A percentile compares a stretch with the other conserved stretches of the same genome.
Conservation (phyloP, 1,284 basidiomycete species). For the Pseudozyma sp. region DNA sequence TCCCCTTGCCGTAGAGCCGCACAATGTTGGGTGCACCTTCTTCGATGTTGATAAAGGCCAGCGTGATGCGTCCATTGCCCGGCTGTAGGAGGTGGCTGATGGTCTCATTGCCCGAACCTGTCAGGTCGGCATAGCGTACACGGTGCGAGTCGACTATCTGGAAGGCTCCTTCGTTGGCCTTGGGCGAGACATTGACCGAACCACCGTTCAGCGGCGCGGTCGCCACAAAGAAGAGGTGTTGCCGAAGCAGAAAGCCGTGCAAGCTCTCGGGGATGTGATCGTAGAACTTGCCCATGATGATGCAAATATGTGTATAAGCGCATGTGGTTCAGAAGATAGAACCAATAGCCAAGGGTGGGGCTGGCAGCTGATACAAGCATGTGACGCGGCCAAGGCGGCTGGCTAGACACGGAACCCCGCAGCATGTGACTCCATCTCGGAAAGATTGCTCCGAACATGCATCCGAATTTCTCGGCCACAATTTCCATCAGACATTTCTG, state of each 20-base stretch:
- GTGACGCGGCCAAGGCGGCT: too few species aligned
- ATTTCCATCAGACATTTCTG: too few species aligned
- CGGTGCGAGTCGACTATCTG: background rate
- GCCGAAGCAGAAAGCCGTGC: conserved; percentile 7
- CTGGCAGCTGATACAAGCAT: too few species aligned
- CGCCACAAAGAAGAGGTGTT: conserved; percentile 21
- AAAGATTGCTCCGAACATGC: too few species aligned
- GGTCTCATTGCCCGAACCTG: conserved; percentile 22
- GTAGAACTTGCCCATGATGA: conserved; percentile 9
- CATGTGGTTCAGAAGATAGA: too few species aligned
- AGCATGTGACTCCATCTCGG: too few species aligned
- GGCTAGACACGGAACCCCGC: too few species aligned
- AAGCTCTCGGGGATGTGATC: conserved; percentile 11
- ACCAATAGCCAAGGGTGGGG: too few species aligned
- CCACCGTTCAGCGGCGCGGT: conserved; percentile 12
- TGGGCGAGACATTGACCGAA: conserved; percentile 14
- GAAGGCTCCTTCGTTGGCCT: conserved; percentile 9
- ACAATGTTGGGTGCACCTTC: conserved; percentile 23
- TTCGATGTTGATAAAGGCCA: conserved; percentile 16
- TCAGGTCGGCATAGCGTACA: conserved; percentile 21
- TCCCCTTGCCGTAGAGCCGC: conserved; percentile 19
- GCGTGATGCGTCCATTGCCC: conserved; percentile 20
- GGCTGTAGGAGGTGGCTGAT: conserved; percentile 12
- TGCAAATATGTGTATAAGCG: too few species aligned
- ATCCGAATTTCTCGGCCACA: too few species aligned